Base-by-base conservation (phyloP, 345 rosid genomes). In the Populus ilicifolia region DNA sequence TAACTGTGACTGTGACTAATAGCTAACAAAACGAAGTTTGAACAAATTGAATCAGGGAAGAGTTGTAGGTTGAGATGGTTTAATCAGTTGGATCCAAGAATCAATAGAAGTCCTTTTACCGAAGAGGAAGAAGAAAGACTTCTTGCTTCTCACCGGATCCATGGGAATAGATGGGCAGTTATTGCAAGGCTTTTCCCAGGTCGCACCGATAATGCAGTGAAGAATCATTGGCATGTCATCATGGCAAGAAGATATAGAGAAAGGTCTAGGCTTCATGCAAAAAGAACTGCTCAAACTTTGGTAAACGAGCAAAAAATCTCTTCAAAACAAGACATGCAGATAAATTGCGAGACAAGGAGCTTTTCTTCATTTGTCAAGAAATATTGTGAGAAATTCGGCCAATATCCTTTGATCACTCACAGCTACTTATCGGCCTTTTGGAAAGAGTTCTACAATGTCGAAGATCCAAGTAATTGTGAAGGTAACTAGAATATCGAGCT, bases 21-120 rank as follows among this genome's bases (percentile, higher is more conserved):
- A 76, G 59, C 79, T 69, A 30, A 43, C 74, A 69, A 8, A 70
- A 61, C 9, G 27, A 48, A 75, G 27, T 33, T 17, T 21, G 23
- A 41, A 33, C 16, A 38, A 69, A n/a, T 21, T 69, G 43, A 69
- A 36, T 38, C 84, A 94, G 98, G 97, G 39, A 94, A 94, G 84
- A 93, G 98, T 72, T 95, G 97, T 79, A 89, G 99, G 88, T 88
- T 95, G 80, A 91, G 99, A 80, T 95, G 99, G 99, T 95, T 88
- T 79, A 95, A 93, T 82, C 99, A 95, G 75, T 64, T 95, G 29
- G 98, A 95, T 87, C 99, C 99, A 10, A 87, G 92, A 70, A 95
- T 95, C 77, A 93, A 95, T 46, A 82, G 96, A 52, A 90, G 86
- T 76, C 99, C 98, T 30, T 95, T 95, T 77, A 89, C 91, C 5